Percentiles rank a stretch among this genome's conserved stretches.
Evolutionary conservation across 1,284 basidiomycete species (phyloP).

Genomic region (Ceratobasidium sp.): DNA sequence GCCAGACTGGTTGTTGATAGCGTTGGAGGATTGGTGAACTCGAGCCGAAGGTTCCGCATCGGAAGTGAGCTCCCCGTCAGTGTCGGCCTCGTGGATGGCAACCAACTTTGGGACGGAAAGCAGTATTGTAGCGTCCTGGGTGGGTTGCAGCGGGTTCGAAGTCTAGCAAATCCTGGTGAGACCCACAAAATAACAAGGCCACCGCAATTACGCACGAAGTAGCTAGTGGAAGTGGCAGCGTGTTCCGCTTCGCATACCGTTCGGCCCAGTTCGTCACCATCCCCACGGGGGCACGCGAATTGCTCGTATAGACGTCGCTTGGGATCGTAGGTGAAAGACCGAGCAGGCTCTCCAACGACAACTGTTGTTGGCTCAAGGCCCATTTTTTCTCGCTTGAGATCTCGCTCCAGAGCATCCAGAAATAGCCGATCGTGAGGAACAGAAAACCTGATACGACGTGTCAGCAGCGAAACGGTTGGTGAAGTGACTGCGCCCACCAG

Average conservation of each 20-base stretch:
- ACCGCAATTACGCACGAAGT: background rate
- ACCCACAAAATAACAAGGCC: background rate
- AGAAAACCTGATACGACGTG: conserved; percentile 64
- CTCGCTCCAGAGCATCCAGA: conserved; percentile 91
- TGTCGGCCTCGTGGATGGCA: conserved; percentile 4
- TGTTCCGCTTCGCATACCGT: conserved; percentile 62
- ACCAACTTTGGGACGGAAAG: background rate
- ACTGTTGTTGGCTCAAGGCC: conserved; percentile 84
- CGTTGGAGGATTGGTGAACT: conserved; percentile 28
- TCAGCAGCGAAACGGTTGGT: background rate
- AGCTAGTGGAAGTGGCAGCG: conserved; percentile 47
- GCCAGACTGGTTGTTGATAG: conserved; percentile 27
- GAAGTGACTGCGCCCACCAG: conserved; percentile 66
- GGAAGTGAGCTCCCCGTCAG: background rate
- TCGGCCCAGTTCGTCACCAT: conserved; percentile 66
- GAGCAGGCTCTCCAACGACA: conserved; percentile 80
- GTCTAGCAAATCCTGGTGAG: background rate
- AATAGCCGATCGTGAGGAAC: conserved; percentile 96
- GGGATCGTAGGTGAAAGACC: conserved; percentile 84
- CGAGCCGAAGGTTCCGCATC: conserved; percentile 17
- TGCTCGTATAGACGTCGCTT: conserved; percentile 88
- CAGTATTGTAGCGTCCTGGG: background rate
- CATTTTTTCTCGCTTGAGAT: conserved; percentile 92
- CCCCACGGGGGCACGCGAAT: conserved; percentile 70
- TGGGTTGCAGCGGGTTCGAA: background rate